These are phyloP conservation scores for Tagetes erecta DNA, from an alignment of 129 eudicot species.

Conservation along the genomic window DNA sequence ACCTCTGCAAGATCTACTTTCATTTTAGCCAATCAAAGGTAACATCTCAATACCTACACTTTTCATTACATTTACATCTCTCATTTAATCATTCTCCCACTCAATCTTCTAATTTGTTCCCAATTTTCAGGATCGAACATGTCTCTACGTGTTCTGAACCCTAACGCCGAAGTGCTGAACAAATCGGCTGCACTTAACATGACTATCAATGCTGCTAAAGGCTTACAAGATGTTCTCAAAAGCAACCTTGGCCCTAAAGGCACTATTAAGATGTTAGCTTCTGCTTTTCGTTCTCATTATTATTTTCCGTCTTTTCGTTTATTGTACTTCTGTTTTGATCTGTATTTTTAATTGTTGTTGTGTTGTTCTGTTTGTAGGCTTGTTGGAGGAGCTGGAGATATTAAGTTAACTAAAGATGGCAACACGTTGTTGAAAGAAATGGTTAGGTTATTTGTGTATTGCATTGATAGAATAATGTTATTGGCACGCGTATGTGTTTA, in stretches of 20 bases:
- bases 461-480: not conserved
- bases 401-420: slow-evolving; percentile 92
- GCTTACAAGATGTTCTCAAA: slow-evolving; percentile 90
- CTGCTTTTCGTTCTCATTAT: not conserved
- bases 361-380: slow-evolving; percentile 50
- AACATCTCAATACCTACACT: slow-evolving; percentile 12
- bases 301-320: not conserved
- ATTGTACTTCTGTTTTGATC: not conserved
- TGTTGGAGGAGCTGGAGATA: slow-evolving; percentile 99
- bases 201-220: slow-evolving; percentile 94
- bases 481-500: not conserved
- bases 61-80: not conserved
- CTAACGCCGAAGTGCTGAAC: slow-evolving; percentile 95
- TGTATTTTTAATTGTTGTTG: not conserved
- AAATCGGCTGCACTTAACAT: slow-evolving; percentile 92
- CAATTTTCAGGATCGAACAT: slow-evolving; percentile 37
- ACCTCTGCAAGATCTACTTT: slow-evolving; percentile 26
- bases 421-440: slow-evolving; percentile 88
- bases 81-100: not conserved
- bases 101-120: not conserved
- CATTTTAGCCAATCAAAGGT: slow-evolving; percentile 14
- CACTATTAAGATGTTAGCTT: slow-evolving; percentile 74
- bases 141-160: slow-evolving; percentile 79
- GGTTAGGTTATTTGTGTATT: slow-evolving; percentile 45
- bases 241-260: slow-evolving; percentile 96